phyloP scores from a whole-genome alignment of 2,329 filamentous ascomycete species.

The Malbranchea zuffiana region DNA sequence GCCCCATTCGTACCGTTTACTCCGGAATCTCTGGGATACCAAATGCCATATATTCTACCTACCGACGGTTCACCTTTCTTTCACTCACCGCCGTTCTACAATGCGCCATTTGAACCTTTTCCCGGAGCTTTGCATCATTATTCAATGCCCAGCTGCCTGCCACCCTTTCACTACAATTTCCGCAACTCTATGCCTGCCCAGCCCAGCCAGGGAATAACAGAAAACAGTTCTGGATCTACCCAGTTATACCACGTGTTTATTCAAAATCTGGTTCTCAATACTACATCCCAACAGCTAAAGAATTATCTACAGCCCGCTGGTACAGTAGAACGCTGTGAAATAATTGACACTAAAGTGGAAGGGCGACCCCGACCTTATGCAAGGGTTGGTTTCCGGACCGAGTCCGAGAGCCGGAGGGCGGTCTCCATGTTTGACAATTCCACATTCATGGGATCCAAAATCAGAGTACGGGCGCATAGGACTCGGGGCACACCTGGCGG shows the following conservation, averaged over 20 bases:
- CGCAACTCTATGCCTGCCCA: constrained; percentile 12
- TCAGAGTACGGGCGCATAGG: constrained; percentile 26
- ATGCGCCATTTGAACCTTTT: constrained; percentile 21
- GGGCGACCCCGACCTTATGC: constrained; percentile 19
- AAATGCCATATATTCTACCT: constrained; percentile 12
- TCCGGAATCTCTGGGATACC: constrained; percentile 14
- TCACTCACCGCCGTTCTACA: constrained; percentile 22
- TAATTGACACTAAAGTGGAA: constrained; percentile 19
- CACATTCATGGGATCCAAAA: constrained; percentile 24
- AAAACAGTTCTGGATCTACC: too few relatives aligned
- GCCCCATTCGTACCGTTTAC: constrained; percentile 10
- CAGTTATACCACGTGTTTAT: constrained; percentile 19
- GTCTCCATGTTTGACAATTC: constrained; percentile 26
- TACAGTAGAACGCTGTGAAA: constrained; percentile 25
- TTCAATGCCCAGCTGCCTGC: constrained; percentile 17
- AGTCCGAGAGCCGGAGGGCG: constrained; percentile 29
- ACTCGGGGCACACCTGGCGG: constrained; percentile 14
- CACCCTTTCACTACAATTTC: constrained; percentile 13
- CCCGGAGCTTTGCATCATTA: constrained; percentile 23
- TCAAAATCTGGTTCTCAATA: constrained; percentile 21
- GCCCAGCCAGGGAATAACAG: too few relatives aligned
- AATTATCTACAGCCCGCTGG: constrained; percentile 23
- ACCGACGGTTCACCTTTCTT: constrained; percentile 16
- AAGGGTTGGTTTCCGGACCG: constrained; percentile 23
- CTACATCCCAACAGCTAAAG: constrained; percentile 23